A percentile compares a stretch with the other conserved stretches of the same genome.
phyloP scores from a whole-genome alignment of 2,329 filamentous ascomycete species.

The Penicillium sp. region DNA sequence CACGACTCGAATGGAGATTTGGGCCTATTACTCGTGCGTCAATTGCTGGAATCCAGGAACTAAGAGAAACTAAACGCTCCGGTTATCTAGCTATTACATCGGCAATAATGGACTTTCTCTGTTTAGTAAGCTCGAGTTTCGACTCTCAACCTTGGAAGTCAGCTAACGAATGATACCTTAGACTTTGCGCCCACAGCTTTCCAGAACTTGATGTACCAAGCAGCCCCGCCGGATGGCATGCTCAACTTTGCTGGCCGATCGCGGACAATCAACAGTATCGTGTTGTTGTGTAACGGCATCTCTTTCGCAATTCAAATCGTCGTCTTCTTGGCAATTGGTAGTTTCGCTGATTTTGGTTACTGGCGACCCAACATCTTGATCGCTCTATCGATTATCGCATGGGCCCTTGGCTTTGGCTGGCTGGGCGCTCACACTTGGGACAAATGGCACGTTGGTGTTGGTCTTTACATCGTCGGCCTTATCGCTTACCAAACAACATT shows the following conservation, averaged over 20 bases:
- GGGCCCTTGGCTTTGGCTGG: slow-evolving; percentile 66
- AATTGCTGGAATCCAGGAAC: neutral
- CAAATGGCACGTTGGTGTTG: slow-evolving; percentile 61
- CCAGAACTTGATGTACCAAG: slow-evolving; percentile 63
- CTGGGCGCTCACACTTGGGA: slow-evolving; percentile 61
- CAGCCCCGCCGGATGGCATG: slow-evolving; percentile 54
- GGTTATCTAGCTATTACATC: slow-evolving; percentile 57
- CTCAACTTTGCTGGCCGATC: slow-evolving; percentile 57
- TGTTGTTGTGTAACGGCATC: slow-evolving; percentile 65
- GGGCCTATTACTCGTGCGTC: slow-evolving; percentile 54
- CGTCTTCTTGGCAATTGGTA: slow-evolving; percentile 48
- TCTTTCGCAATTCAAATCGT: slow-evolving; percentile 66
- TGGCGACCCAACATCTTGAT: slow-evolving; percentile 65
- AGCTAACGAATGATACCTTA: slow-evolving; percentile 9
- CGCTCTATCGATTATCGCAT: slow-evolving; percentile 60
- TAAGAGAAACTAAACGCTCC: slow-evolving; percentile 23
- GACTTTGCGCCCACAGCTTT: slow-evolving; percentile 64
- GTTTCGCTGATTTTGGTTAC: slow-evolving; percentile 62
- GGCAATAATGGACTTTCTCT: slow-evolving; percentile 63
- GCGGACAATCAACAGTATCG: slow-evolving; percentile 64
- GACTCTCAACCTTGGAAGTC: neutral
- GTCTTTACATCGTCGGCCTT: slow-evolving; percentile 65
- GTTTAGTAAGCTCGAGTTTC: slow-evolving; percentile 48
- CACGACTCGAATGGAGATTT: slow-evolving; percentile 56
- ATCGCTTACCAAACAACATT: slow-evolving; percentile 67